Base-by-base conservation (phyloP, 2,329 filamentous ascomycete species). In the Trichoderma breve region DNA sequence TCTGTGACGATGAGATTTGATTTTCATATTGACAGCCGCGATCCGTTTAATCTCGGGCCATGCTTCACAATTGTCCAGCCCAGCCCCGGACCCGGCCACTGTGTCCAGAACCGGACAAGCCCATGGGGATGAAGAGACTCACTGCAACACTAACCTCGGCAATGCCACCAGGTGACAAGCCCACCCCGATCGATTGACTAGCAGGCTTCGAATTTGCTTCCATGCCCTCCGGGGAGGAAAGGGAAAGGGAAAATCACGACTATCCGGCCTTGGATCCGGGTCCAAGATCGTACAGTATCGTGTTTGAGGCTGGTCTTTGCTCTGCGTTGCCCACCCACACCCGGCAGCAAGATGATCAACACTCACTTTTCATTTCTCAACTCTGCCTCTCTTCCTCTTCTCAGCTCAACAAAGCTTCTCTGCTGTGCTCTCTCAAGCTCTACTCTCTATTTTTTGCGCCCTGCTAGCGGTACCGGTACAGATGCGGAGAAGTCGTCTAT, bases 401-500 rank as follows among this genome's bases (percentile, higher is more conserved):
- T 3, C 11, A 14, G 21, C 21, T 53, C n/a, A 24, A 24, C 47
- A 53, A 53, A n/a, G 21, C 21, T 53, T n/a, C 55, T 12, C 34
- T 43, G 15, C 28, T 57, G 4, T 68, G 55, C 47, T 60, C 15
- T 60, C 15, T 60, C 36, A 26, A 32, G 11, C 26, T 58, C 64
- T n/a, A 28, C 14, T n/a, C 21, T n/a, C 18, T 43, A 8, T 43
- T 28, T n/a, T 64, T 30, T 53, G 47, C 34, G n/a, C 47, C n/a
- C 47, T 53, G 47, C 47, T 24, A 32, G 62, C 62, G 39, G 62
- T 34, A 34, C 63, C 26, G 51, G 63, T 39, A 30, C 64, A 63
- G 76, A 76, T 73, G 76, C 77, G 76, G 75, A 77, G 76, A 77
- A 77, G 34, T 26, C 32, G 65, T 61, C 61, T 67, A 64, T 78